Percentiles rank a stretch among this genome's conserved stretches.
phyloP scores from a whole-genome alignment of 2,329 filamentous ascomycete genomes.

The Aureobasidium leucospermi region DNA sequence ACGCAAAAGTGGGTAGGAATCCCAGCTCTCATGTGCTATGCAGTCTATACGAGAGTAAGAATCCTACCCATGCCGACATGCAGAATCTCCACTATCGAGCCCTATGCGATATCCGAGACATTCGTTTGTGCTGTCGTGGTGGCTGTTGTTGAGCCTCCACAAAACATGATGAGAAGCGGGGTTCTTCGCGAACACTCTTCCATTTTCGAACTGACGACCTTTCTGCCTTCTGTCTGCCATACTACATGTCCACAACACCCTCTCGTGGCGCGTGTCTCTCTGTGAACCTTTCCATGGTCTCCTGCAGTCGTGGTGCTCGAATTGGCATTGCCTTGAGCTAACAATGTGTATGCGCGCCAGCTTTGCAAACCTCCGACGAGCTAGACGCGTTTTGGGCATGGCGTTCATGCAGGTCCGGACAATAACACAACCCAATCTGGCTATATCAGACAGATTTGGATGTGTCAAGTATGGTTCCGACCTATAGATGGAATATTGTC shows the following conservation, averaged over 20 bases:
- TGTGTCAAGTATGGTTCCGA: background rate
- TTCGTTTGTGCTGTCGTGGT: background rate
- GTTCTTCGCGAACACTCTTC: background rate
- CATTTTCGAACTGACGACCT: background rate
- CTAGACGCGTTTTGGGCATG: background rate
- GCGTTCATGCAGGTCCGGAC: conserved; percentile 11
- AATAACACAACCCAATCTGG: conserved; percentile 9
- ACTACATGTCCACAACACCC: background rate
- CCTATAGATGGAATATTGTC: conserved; percentile 2
- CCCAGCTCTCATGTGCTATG: background rate
- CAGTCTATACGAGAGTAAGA: background rate
- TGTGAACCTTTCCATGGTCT: background rate
- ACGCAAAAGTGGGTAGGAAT: background rate
- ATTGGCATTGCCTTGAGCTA: background rate
- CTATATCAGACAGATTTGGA: background rate
- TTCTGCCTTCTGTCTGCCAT: background rate
- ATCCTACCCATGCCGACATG: background rate
- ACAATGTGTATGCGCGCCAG: background rate
- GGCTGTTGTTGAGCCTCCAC: background rate
- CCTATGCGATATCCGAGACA: background rate
- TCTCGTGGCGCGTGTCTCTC: background rate
- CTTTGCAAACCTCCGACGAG: background rate
- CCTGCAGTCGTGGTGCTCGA: background rate
- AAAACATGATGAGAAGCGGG: background rate
- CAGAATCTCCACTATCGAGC: conserved; percentile 9